Conservation (phyloP, 116 monocot species). For the Iris pallida region DNA sequence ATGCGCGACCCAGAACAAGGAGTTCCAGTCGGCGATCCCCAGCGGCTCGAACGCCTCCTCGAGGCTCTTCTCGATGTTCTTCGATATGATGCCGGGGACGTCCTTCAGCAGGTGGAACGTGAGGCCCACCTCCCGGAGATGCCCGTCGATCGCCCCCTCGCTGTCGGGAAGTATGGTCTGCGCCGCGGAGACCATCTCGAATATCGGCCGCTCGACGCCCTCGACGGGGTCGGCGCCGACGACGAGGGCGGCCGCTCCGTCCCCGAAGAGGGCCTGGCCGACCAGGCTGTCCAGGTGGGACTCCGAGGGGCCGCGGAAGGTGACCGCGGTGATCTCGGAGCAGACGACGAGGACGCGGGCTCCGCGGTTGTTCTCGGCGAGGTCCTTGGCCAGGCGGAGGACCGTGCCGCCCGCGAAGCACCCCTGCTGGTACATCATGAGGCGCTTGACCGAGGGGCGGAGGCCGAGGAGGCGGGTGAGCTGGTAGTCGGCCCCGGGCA, state of each 20-base stretch:
- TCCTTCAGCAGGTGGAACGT: slow-evolving; percentile 10
- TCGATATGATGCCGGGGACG: slow-evolving; percentile 3
- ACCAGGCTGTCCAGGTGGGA: slow-evolving; percentile 13
- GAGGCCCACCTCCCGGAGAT: background rate
- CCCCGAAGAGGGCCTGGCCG: slow-evolving; percentile 16
- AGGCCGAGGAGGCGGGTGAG: slow-evolving; percentile 14
- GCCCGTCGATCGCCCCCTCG: slow-evolving; percentile 7
- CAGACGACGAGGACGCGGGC: slow-evolving; percentile 16
- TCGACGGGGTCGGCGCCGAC: slow-evolving; percentile 5
- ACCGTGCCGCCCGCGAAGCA: slow-evolving; percentile 18
- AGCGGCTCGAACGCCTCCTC: slow-evolving; percentile 4
- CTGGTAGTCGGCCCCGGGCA: slow-evolving; percentile 20
- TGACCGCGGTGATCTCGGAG: slow-evolving; percentile 15
- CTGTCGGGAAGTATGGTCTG: background rate
- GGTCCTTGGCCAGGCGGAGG: slow-evolving; percentile 9
- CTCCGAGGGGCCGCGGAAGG: slow-evolving; percentile 17
- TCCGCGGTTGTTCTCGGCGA: slow-evolving; percentile 50
- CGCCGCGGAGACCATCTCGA: slow-evolving; percentile 7
- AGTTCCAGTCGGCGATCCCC: background rate
- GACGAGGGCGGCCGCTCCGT: slow-evolving; percentile 6
- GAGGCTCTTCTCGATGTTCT: slow-evolving; percentile 9
- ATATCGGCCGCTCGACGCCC: slow-evolving; percentile 3
- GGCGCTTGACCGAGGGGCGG: slow-evolving; percentile 11
- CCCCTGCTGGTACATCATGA: slow-evolving; percentile 15
- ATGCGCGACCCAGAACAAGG: slow-evolving; percentile 3